These are phyloP conservation scores for Colletotrichum euphorbiae DNA, from an alignment of 2,329 filamentous ascomycete species.

Conservation along the genomic window DNA sequence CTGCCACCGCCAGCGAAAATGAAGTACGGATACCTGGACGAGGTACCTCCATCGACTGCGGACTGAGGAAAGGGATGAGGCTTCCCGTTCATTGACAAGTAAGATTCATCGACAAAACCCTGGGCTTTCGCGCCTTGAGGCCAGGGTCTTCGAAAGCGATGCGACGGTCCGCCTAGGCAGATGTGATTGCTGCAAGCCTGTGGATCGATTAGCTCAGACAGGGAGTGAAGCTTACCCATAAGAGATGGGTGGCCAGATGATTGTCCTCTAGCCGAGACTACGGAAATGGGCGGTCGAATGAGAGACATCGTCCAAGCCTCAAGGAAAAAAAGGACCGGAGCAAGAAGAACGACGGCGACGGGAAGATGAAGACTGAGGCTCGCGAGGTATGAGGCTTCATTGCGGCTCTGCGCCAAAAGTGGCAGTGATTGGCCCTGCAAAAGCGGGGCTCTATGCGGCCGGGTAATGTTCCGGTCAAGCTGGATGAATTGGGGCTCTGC, in stretches of 20 bases:
- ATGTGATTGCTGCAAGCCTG: background rate
- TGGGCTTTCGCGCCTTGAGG: slow-evolving; percentile 10
- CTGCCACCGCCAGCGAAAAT: background rate
- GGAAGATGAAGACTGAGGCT: background rate
- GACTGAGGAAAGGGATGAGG: background rate
- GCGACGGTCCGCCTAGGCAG: slow-evolving; percentile 22
- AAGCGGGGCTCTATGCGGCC: background rate
- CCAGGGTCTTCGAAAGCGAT: slow-evolving; percentile 12
- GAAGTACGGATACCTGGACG: slow-evolving; percentile 13
- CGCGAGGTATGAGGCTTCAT: background rate
- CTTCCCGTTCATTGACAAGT: background rate
- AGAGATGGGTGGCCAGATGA: slow-evolving; percentile 3
- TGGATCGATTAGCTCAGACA: slow-evolving; percentile 15
- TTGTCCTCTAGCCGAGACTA: slow-evolving; percentile 19
- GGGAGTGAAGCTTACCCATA: background rate
- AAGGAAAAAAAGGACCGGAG: background rate
- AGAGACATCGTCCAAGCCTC: background rate
- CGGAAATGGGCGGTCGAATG: slow-evolving; percentile 16
- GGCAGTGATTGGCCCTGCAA: too few species aligned
- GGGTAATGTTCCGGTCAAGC: background rate
- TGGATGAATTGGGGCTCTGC: slow-evolving; percentile 15
- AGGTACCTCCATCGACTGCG: background rate
- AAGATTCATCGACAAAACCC: background rate
- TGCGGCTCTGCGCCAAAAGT: slow-evolving; percentile 20
- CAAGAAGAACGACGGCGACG: background rate